Evolutionary conservation across 352 stramenopile species (phyloP).

Genomic region (Phytophthora sp.): DNA sequence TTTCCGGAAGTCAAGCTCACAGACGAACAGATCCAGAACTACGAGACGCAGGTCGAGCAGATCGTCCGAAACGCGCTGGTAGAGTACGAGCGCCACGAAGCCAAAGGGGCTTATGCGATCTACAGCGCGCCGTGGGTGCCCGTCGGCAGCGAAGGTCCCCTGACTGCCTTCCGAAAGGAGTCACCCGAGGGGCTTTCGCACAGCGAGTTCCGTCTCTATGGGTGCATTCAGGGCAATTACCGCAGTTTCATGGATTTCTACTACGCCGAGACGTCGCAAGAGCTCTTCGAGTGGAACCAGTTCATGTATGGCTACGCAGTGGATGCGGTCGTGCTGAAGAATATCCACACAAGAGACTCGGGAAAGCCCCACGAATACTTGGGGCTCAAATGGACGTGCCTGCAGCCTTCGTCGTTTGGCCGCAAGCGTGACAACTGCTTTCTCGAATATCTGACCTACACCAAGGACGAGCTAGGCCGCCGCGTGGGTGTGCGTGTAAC

Average conservation of each 20-base stretch:
- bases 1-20: constrained; percentile 46
- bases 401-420: constrained; percentile 58
- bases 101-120: constrained; percentile 38
- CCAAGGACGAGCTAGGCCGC: constrained; percentile 58
- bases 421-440: constrained; percentile 75
- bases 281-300: constrained; percentile 75
- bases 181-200: constrained; percentile 18
- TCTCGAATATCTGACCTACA: constrained; percentile 77
- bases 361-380: constrained; percentile 61
- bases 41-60: constrained; percentile 39
- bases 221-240: constrained; percentile 63
- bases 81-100: constrained; percentile 45
- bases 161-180: constrained; percentile 46
- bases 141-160: constrained; percentile 32
- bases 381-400: constrained; percentile 82
- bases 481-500: constrained; percentile 74
- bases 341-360: constrained; percentile 60
- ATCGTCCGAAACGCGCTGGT: constrained; percentile 38
- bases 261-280: constrained; percentile 64
- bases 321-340: constrained; percentile 76
- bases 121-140: constrained; percentile 39
- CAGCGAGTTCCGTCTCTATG: constrained; percentile 61
- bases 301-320: constrained; percentile 69
- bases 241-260: constrained; percentile 69
- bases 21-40: constrained; percentile 34